Percentiles rank a stretch among this genome's conserved stretches.
Conservation (phyloP, 441 rosid genomes). For the Euphorbia schlechtendalii region DNA sequence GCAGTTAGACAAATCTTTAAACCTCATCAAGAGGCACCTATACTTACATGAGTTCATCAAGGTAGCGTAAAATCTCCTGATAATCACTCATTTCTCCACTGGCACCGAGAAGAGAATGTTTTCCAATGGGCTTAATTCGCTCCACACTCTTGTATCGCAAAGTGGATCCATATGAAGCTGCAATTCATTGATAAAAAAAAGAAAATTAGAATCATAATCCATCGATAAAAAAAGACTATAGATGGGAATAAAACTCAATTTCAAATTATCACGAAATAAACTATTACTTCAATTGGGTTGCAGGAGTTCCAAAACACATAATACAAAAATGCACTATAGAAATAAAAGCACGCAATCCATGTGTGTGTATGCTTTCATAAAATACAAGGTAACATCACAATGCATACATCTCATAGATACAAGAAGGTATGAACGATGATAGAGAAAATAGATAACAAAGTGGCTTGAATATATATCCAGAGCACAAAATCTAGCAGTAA, state of each 20-base stretch:
- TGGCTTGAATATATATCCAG: too few relatives aligned
- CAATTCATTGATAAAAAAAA: background rate
- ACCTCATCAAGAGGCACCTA: constrained; percentile 1
- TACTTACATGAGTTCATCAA: constrained; percentile 86
- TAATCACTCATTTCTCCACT: constrained; percentile 96
- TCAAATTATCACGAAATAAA: background rate
- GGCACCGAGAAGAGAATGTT: too few relatives aligned
- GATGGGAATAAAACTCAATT: background rate
- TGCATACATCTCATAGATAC: background rate
- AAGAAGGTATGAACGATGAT: too few relatives aligned
- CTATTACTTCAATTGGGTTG: too few relatives aligned
- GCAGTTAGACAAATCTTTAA: background rate
- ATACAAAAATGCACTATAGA: background rate
- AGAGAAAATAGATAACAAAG: too few relatives aligned
- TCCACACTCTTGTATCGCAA: constrained; percentile 84
- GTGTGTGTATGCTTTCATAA: background rate
- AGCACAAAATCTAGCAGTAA: too few relatives aligned
- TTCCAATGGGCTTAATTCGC: constrained; percentile 78
- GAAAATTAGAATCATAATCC: background rate
- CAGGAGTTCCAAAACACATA: background rate
- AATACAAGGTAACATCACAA: background rate
- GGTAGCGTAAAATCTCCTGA: constrained; percentile 78
- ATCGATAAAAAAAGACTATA: background rate
- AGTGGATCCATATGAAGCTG: constrained; percentile 97
- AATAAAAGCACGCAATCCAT: constrained; percentile 7